Conservation (phyloP, 1,139 yeast genomes). For the Suhomyces bribrorum region DNA sequence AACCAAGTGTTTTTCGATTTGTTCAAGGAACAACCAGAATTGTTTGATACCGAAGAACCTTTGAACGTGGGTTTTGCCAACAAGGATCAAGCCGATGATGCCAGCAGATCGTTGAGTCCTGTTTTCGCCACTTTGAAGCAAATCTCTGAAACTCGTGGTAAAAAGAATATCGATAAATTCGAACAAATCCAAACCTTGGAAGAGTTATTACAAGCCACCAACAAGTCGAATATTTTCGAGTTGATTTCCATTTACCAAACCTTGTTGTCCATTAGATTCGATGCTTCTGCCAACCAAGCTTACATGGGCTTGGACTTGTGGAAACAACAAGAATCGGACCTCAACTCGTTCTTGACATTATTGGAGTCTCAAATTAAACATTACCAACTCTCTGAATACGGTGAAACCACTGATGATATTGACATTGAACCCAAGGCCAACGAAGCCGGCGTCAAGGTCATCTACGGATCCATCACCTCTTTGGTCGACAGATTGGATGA, state of each 20-base stretch:
- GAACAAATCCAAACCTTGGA: slow-evolving; percentile 80
- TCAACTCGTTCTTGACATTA: slow-evolving; percentile 60
- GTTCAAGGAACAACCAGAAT: slow-evolving; percentile 71
- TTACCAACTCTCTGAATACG: slow-evolving; percentile 78
- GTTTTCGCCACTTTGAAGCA: slow-evolving; percentile 75
- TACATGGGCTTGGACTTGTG: slow-evolving; percentile 84
- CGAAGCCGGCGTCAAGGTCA: slow-evolving; percentile 64
- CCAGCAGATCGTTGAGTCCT: slow-evolving; percentile 35
- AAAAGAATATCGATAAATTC: slow-evolving; percentile 82
- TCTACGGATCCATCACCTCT: slow-evolving; percentile 84
- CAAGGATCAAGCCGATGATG: slow-evolving; percentile 20
- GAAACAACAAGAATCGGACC: slow-evolving; percentile 68
- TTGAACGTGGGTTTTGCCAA: slow-evolving; percentile 22
- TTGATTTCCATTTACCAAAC: slow-evolving; percentile 75
- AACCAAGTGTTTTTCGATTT: slow-evolving; percentile 57
- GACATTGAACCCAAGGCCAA: slow-evolving; percentile 75
- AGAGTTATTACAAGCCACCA: slow-evolving; percentile 44
- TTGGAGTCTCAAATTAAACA: slow-evolving; percentile 60
- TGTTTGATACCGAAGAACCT: slow-evolving; percentile 59
- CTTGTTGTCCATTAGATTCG: slow-evolving; percentile 87
- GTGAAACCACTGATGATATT: slow-evolving; percentile 74
- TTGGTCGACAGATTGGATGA: slow-evolving; percentile 93
- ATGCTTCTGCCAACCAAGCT: slow-evolving; percentile 64
- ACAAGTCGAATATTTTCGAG: slow-evolving; percentile 59
- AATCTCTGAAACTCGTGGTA: slow-evolving; percentile 90